Evolutionary conservation across 2,329 filamentous ascomycete genomes (phyloP).

Genomic region (Fusarium marasasianum): DNA sequence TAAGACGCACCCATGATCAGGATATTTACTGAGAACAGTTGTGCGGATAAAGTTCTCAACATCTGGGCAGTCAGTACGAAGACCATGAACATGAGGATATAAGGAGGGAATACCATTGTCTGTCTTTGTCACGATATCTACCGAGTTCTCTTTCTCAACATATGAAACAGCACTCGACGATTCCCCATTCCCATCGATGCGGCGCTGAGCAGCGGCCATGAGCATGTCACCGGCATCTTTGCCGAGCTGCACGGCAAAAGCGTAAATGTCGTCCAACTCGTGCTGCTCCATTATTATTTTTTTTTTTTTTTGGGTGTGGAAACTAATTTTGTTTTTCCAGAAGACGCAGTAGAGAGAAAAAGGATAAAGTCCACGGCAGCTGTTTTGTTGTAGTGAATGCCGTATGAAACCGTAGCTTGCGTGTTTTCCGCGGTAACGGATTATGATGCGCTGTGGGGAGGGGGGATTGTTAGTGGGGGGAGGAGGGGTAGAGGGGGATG

Average conservation of each 20-base stretch:
- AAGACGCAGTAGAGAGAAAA: neutral
- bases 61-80: conserved; percentile 55
- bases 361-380: neutral
- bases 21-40: conserved; percentile 68
- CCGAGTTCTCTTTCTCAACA: conserved; percentile 76
- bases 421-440: conserved; percentile 25
- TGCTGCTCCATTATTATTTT: conserved; percentile 46
- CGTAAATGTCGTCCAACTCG: conserved; percentile 72
- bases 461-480: too few species aligned
- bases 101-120: conserved; percentile 67
- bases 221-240: conserved; percentile 75
- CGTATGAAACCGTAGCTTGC: conserved; percentile 27
- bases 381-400: conserved; percentile 26
- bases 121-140: conserved; percentile 81
- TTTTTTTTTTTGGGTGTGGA: neutral
- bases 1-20: conserved; percentile 67
- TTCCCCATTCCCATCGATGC: conserved; percentile 37
- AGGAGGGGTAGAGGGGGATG: too few species aligned
- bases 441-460: conserved; percentile 31
- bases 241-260: conserved; percentile 75
- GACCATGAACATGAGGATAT: neutral
- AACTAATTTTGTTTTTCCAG: conserved; percentile 13
- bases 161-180: conserved; percentile 36
- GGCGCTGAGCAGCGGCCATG: conserved; percentile 63
- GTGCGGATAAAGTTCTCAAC: conserved; percentile 76